Percentiles rank a stretch among this genome's conserved stretches.
phyloP scores from a whole-genome alignment of 192 early-diverging fungal genomes.

The Lobosporangium transversale region DNA sequence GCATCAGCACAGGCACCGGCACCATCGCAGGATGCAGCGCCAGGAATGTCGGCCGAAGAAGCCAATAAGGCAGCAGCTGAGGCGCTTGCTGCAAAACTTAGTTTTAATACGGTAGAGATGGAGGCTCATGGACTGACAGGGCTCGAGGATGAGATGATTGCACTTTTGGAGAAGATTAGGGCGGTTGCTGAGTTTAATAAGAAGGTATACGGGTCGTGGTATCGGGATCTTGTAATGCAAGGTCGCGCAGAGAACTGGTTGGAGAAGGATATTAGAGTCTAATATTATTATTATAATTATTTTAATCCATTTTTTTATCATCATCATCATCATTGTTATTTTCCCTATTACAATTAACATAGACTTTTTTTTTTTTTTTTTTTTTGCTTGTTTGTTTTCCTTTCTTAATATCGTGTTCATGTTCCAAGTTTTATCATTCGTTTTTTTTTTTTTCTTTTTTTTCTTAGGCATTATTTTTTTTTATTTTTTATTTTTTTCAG shows the following conservation, averaged over 20 bases:
- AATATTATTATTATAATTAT: neutral
- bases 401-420: constrained; percentile 7
- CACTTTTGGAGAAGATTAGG: constrained; percentile 47
- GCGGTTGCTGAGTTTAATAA: constrained; percentile 47
- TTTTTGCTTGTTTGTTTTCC: neutral
- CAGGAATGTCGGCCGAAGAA: constrained; percentile 26
- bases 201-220: constrained; percentile 52
- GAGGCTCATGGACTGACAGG: constrained; percentile 52
- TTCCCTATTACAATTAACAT: too few species aligned
- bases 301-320: neutral
- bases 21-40: neutral
- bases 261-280: neutral
- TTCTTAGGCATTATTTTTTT: constrained; percentile 35
- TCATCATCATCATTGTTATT: too few species aligned
- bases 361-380: constrained; percentile 5
- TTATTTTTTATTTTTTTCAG: too few species aligned
- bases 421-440: neutral
- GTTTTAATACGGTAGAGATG: constrained; percentile 48
- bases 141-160: constrained; percentile 48
- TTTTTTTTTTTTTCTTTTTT: constrained; percentile 27
- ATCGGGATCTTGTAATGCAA: constrained; percentile 43
- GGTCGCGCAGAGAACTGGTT: constrained; percentile 45
- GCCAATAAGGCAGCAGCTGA: constrained; percentile 46
- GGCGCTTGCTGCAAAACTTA: constrained; percentile 41
- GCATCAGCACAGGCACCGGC: neutral